These are phyloP conservation scores for Conticribra weissflogii DNA, from an alignment of 108 stramenopile genomes.

Conservation along the genomic window DNA sequence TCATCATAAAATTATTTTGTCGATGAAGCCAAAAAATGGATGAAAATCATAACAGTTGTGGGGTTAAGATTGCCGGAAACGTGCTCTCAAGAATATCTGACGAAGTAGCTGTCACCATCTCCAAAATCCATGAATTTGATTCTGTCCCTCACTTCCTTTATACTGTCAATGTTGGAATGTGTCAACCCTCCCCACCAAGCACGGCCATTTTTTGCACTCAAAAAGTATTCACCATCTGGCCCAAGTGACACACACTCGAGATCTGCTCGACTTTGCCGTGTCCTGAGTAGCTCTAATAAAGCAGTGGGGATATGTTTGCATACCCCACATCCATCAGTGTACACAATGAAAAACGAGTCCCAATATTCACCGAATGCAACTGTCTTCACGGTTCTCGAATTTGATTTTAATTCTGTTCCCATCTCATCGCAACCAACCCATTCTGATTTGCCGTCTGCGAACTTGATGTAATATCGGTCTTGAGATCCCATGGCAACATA, in stretches of 20 bases:
- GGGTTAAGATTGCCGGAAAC: too few species aligned
- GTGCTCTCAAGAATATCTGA: too few species aligned
- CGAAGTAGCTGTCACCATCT: too few species aligned
- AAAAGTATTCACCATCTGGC: constrained; percentile 70
- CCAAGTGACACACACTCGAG: constrained; percentile 59
- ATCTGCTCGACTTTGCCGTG: constrained; percentile 49
- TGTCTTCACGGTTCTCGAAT: constrained; percentile 14
- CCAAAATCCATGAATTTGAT: too few species aligned
- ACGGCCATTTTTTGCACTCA: constrained; percentile 57
- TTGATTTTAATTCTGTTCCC: constrained; percentile 49
- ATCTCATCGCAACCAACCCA: constrained; percentile 65
- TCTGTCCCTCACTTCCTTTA: neutral
- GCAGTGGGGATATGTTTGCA: constrained; percentile 52
- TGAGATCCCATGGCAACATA: constrained; percentile 60
- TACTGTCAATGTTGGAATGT: constrained; percentile 17
- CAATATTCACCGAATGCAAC: constrained; percentile 66
- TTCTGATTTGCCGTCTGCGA: constrained; percentile 53
- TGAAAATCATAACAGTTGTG: too few species aligned
- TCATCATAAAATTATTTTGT: too few species aligned
- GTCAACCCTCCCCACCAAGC: constrained; percentile 73
- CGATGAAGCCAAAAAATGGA: too few species aligned
- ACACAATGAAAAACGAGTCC: constrained; percentile 68
- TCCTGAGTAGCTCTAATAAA: constrained; percentile 49
- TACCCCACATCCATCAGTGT: constrained; percentile 64
- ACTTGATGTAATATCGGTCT: constrained; percentile 63